Evolutionary conservation across 257 asterid species (phyloP).

Genomic region (Mentha longifolia): DNA sequence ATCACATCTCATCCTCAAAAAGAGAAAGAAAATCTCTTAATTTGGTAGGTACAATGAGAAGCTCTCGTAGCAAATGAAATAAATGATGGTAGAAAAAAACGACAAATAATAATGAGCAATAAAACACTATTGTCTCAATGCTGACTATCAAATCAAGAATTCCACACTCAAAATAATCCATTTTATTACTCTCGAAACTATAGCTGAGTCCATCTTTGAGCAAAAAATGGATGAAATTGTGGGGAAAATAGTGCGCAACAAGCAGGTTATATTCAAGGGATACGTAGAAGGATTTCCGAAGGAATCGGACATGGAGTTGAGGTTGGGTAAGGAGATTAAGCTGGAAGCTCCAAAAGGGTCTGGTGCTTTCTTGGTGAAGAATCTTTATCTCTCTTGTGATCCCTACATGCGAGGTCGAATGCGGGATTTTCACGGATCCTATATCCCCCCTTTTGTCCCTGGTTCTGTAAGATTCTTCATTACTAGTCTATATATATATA

Average conservation of each 20-base stretch:
- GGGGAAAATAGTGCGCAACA: slow-evolving; percentile 55
- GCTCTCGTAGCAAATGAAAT: not conserved
- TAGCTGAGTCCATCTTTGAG: not conserved
- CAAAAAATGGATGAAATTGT: slow-evolving; percentile 22
- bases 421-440: slow-evolving; percentile 78
- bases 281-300: slow-evolving; percentile 71
- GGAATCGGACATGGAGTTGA: slow-evolving; percentile 79
- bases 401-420: slow-evolving; percentile 93
- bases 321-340: slow-evolving; percentile 54
- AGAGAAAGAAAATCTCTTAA: too few relatives aligned
- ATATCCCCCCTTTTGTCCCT: slow-evolving; percentile 77
- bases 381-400: slow-evolving; percentile 90
- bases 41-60: not conserved
- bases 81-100: not conserved
- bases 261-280: slow-evolving; percentile 70
- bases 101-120: too few relatives aligned
- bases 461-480: slow-evolving; percentile 56
- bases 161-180: not conserved
- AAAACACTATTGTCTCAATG: too few relatives aligned
- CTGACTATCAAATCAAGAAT: not conserved
- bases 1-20: too few relatives aligned
- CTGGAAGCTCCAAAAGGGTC: slow-evolving; percentile 70
- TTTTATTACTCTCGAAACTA: not conserved
- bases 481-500: not conserved
- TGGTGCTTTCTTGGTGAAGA: slow-evolving; percentile 67